Conservation (phyloP, 257 asterid genomes). For the Jacaranda mimosifolia region DNA sequence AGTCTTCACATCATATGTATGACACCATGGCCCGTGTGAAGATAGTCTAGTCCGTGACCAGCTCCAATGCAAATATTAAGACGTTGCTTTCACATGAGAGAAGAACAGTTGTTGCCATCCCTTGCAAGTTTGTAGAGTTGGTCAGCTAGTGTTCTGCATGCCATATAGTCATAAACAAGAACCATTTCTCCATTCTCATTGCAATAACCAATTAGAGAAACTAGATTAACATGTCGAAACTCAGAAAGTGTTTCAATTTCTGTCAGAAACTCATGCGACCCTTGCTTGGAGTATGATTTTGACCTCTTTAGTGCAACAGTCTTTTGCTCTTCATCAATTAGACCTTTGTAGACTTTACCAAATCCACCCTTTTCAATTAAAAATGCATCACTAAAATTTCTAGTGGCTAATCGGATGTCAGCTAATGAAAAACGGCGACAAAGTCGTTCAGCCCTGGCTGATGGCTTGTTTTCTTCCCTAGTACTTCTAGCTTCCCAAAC, state of each 20-base stretch:
- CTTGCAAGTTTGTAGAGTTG: constrained; percentile 28
- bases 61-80: constrained; percentile 63
- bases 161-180: constrained; percentile 54
- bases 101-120: constrained; percentile 9
- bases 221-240: constrained; percentile 51
- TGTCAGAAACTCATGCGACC: constrained; percentile 56
- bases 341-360: constrained; percentile 58
- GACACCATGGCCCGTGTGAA: too few species aligned
- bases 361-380: constrained; percentile 60
- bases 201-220: constrained; percentile 59
- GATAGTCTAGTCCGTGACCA: too few species aligned
- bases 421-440: constrained; percentile 42
- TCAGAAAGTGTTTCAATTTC: constrained; percentile 57
- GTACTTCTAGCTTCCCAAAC: too few species aligned
- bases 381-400: constrained; percentile 45
- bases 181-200: constrained; percentile 47
- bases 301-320: constrained; percentile 53
- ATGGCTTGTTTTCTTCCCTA: too few species aligned
- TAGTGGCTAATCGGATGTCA: constrained; percentile 51
- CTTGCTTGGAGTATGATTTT: constrained; percentile 54
- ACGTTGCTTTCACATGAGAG: constrained; percentile 56
- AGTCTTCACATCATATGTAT: too few species aligned
- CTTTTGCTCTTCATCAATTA: constrained; percentile 41
- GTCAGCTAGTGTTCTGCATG: constrained; percentile 53
- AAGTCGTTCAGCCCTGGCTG: too few species aligned